Evolutionary conservation across 768 basidiomycete species (phyloP).

Genomic region (Panaeolus papilionaceus): DNA sequence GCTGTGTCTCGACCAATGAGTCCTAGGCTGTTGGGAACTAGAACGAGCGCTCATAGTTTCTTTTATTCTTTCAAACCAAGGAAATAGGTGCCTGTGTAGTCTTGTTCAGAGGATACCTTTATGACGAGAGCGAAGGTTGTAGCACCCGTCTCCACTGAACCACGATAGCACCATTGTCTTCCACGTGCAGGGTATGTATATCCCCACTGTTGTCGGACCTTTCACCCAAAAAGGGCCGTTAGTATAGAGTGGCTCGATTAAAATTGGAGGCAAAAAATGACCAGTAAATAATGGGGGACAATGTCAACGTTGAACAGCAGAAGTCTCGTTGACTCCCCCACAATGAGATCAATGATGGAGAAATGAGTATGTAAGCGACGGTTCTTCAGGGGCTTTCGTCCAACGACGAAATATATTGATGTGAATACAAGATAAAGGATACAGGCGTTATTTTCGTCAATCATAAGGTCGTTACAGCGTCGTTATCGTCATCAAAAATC

Average conservation of each 20-base stretch:
- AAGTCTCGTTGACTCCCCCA: neutral
- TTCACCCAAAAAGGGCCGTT: neutral
- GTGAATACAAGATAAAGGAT: neutral
- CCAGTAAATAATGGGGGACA: too few relatives aligned
- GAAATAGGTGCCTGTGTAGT: neutral
- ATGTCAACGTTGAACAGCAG: too few relatives aligned
- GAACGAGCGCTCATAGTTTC: neutral
- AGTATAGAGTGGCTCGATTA: neutral
- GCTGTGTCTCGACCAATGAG: neutral
- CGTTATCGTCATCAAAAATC: slow-evolving; percentile 16
- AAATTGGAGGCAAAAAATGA: too few relatives aligned
- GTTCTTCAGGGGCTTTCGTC: neutral
- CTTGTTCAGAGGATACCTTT: neutral
- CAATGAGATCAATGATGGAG: too few relatives aligned
- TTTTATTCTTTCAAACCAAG: neutral
- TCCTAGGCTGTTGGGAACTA: neutral
- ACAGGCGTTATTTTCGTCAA: neutral
- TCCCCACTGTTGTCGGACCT: neutral
- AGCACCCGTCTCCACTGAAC: neutral
- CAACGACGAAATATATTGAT: neutral
- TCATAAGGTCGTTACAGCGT: neutral
- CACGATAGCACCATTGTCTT: neutral
- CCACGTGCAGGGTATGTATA: neutral
- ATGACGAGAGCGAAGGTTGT: neutral
- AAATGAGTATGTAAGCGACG: neutral